Conservation (phyloP, 2,329 filamentous ascomycete species). For the Leptographium lundbergii region DNA sequence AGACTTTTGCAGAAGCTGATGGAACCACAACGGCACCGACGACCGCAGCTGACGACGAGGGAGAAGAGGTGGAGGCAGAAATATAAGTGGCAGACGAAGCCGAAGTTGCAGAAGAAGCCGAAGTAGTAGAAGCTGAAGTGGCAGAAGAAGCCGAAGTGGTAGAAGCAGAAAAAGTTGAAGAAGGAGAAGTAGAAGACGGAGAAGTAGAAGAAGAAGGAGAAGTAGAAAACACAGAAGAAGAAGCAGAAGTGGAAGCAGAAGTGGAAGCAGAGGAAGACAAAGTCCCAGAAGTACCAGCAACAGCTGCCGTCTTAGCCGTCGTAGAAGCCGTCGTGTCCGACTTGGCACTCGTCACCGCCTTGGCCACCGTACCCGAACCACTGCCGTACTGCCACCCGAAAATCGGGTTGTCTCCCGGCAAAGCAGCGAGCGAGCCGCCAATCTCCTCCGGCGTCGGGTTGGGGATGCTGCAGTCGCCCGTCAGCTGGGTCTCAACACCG, state of each 20-base stretch:
- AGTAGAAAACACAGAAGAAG: neutral
- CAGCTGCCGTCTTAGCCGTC: neutral
- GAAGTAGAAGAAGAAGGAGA: neutral
- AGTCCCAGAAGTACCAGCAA: neutral
- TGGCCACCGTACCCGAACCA: neutral
- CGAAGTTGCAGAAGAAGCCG: neutral
- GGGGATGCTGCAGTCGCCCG: conserved; percentile 35
- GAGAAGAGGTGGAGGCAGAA: neutral
- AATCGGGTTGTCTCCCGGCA: conserved; percentile 45
- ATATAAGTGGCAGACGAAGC: neutral
- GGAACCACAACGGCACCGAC: too few species aligned
- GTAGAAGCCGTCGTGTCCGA: conserved; percentile 17
- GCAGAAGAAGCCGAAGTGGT: neutral
- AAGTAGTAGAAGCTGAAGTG: neutral
- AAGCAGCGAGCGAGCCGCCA: conserved; percentile 27
- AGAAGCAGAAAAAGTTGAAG: neutral
- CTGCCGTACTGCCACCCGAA: conserved; percentile 36
- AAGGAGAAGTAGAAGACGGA: neutral
- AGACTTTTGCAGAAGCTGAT: too few species aligned
- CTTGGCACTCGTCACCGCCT: conserved; percentile 2
- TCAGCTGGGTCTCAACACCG: conserved; percentile 37
- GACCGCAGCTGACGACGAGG: too few species aligned
- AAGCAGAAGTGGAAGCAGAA: neutral
- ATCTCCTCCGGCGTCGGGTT: conserved; percentile 34
- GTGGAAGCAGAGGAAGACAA: neutral